phyloP scores from a whole-genome alignment of 2,329 filamentous ascomycete species.

The Akanthomyces muscarius region DNA sequence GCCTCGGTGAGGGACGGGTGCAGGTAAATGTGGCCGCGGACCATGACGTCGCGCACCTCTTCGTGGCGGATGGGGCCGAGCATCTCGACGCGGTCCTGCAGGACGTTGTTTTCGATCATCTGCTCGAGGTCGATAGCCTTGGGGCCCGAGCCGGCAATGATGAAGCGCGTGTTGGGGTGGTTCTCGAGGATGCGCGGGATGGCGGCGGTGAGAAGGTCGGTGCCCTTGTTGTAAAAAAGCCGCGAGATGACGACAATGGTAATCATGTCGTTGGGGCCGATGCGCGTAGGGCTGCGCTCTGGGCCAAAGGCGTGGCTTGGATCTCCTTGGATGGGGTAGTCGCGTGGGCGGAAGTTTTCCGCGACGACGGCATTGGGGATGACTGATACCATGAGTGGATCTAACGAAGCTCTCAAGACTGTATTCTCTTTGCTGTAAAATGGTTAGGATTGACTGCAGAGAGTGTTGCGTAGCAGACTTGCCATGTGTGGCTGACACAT shows the following conservation, averaged over 20 bases:
- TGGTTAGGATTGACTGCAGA: constrained; percentile 20
- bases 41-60: constrained; percentile 96
- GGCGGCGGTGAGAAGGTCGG: constrained; percentile 90
- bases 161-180: constrained; percentile 91
- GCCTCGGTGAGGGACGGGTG: constrained; percentile 94
- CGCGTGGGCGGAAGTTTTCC: constrained; percentile 79
- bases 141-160: constrained; percentile 91
- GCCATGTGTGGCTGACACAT: constrained; percentile 98
- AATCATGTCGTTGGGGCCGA: constrained; percentile 81
- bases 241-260: constrained; percentile 97
- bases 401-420: constrained; percentile 85
- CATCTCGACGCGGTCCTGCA: constrained; percentile 91
- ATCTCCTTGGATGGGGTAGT: constrained; percentile 35
- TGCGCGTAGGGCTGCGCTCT: constrained; percentile 56
- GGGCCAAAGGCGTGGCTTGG: constrained; percentile 34
- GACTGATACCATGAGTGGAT: constrained; percentile 94
- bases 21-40: constrained; percentile 91
- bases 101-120: constrained; percentile 91
- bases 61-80: constrained; percentile 91
- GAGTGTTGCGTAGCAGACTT: constrained; percentile 26
- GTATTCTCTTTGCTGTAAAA: constrained; percentile 86
- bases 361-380: constrained; percentile 97
- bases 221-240: constrained; percentile 98
- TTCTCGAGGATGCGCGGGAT: constrained; percentile 87
- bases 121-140: constrained; percentile 98